Evolutionary conservation across 768 basidiomycete species (phyloP).

Genomic region (Psilocybe cubensis): DNA sequence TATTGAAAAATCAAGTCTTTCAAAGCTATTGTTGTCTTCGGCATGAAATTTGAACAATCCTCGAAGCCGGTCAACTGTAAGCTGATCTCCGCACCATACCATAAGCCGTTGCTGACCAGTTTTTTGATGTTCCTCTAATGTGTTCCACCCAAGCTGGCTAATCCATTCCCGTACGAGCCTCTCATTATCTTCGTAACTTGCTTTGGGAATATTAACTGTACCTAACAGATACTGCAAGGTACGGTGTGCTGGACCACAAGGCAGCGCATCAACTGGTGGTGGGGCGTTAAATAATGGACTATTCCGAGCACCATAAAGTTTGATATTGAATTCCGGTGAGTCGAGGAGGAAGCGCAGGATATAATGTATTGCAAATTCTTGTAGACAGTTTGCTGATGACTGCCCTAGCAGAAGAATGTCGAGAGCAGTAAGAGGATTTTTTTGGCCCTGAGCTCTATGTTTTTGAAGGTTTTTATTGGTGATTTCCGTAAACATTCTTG

Average conservation of each 20-base stretch:
- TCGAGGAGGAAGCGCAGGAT: conserved; percentile 31
- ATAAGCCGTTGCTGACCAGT: conserved; percentile 29
- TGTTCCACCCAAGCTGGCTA: conserved; percentile 26
- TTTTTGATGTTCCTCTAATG: conserved; percentile 22
- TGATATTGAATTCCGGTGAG: conserved; percentile 31
- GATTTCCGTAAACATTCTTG: conserved; percentile 10
- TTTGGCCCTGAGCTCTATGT: conserved; percentile 6
- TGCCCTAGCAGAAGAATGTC: neutral
- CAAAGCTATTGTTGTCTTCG: conserved; percentile 42
- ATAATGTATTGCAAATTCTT: conserved; percentile 4
- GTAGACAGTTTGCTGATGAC: neutral
- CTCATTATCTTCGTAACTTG: conserved; percentile 41
- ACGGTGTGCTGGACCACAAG: neutral
- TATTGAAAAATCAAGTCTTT: conserved; percentile 38
- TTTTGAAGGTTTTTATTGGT: conserved; percentile 24
- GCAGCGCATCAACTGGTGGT: conserved; percentile 16
- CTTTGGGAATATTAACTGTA: conserved; percentile 38
- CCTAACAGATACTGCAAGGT: conserved; percentile 31
- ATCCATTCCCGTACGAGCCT: conserved; percentile 35
- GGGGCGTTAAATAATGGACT: conserved; percentile 19
- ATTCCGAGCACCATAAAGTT: conserved; percentile 24
- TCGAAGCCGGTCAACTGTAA: conserved; percentile 40
- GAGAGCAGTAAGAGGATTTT: conserved; percentile 10
- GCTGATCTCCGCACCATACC: conserved; percentile 35
- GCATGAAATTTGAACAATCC: conserved; percentile 36